Base-by-base conservation (phyloP, 106 monocot species). In the Platanthera zijinensis region DNA sequence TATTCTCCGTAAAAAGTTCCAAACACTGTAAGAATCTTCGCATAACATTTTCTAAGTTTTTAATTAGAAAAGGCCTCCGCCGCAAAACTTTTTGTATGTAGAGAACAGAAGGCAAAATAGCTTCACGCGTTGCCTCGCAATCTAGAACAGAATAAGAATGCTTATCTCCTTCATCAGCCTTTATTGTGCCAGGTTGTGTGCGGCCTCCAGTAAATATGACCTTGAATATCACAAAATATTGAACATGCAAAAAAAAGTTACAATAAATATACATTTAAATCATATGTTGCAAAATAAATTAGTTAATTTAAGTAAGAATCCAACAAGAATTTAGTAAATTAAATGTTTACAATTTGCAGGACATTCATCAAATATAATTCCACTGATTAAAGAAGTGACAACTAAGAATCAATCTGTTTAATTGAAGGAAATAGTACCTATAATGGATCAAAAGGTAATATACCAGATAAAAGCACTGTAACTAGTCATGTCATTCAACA, bases 151-250 rank as follows among this genome's bases (percentile, higher is more conserved):
- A 93, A 61, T 84, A 86, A 8, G 83, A 22, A 74, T 96, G 96
- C 32, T 79, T 84, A 17, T 93, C 93, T 71, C 96, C 93, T 80
- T 96, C 96, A 67, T 96, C 96, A 74, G 96, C 78, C 57, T 96
- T 96, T 83, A 86, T 81, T 80, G 96, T 96, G 67, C 96, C 96
- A 54, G 96, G 93, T 75, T 93, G 96, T 57, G 96, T 93, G 19
- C 96, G 96, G 28, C 96, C 93, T 57, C 96, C 96, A 69, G 89
- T 89, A 89, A 96, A 93, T 56, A 96, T 83, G 28, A 96, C 95
- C 95, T 95, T 79, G 61, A 90, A 8, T 45, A 64, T 11, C 32
- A n/a, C 22, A 19, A 71, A 46, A 56, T 3, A 75, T 76, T 21
- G 39, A 75, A 8, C 46, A 72, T 19, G 70, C 70, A 70, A 15